These are phyloP conservation scores for Raddia guianensis DNA, from an alignment of 176 grass and related monocot genomes.

Conservation along the genomic window DNA sequence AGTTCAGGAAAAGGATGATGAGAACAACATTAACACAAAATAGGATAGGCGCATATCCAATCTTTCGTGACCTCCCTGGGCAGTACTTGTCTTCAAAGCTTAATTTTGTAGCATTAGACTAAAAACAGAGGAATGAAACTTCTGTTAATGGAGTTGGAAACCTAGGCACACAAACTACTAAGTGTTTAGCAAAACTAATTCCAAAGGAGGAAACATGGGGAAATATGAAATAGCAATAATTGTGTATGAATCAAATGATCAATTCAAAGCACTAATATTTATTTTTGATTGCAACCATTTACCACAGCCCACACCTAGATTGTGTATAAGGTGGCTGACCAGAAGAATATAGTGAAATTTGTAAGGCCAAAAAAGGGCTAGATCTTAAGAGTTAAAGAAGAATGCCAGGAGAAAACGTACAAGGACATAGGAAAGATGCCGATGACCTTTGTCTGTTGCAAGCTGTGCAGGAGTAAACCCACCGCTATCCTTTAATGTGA, in stretches of 20 bases:
- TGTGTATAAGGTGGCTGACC: slow-evolving; percentile 30
- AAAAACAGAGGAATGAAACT: slow-evolving; percentile 40
- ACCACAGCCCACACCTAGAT: slow-evolving; percentile 23
- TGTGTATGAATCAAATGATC: slow-evolving; percentile 6
- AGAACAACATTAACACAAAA: slow-evolving; percentile 60
- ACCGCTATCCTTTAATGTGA: slow-evolving; percentile 74
- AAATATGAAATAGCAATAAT: slow-evolving; percentile 15
- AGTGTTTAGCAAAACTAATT: slow-evolving; percentile 23
- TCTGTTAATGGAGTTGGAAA: slow-evolving; percentile 49
- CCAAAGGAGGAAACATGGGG: background rate
- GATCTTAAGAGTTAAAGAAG: slow-evolving; percentile 30
- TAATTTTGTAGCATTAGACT: slow-evolving; percentile 86
- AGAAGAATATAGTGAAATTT: slow-evolving; percentile 17
- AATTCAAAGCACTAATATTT: background rate
- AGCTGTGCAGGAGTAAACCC: slow-evolving; percentile 89
- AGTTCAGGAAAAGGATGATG: slow-evolving; percentile 81
- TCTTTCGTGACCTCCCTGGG: slow-evolving; percentile 54
- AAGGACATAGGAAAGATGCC: slow-evolving; percentile 84
- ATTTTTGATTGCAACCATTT: slow-evolving; percentile 21
- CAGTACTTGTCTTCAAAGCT: slow-evolving; percentile 78
- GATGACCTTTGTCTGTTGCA: slow-evolving; percentile 83
- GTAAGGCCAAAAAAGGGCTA: slow-evolving; percentile 18
- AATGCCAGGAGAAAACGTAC: slow-evolving; percentile 61
- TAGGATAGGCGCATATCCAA: slow-evolving; percentile 89
- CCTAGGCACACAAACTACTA: slow-evolving; percentile 13